Base-by-base conservation (phyloP, 164 flowering plant genomes). In the Nymphaea colorata region DNA sequence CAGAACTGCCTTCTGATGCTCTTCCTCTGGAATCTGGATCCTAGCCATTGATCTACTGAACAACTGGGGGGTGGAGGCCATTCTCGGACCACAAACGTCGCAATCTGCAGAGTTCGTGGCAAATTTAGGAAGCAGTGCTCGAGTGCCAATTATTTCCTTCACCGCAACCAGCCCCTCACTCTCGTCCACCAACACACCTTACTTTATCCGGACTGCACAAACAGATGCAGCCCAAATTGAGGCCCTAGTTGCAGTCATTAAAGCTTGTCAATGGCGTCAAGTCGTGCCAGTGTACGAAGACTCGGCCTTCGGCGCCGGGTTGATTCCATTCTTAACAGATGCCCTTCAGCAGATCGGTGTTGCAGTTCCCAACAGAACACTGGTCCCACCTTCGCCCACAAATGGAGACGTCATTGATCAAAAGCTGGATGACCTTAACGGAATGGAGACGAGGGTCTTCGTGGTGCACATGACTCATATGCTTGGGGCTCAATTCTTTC, bases 21-120 rank as follows among this genome's bases (percentile, higher is more conserved):
- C 36, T 25, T 25, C 1, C 36, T 1, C n/a, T n/a, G n/a, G n/a
- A n/a, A n/a, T 25, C 36, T 25, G 36, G 36, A 25, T 25, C 36
- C 1, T 71, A 77, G 80, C 61, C 15, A 15, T 69, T 42, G 73
- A 72, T 44, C 64, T 77, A 3, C 3, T 74, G 62, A 51, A 70
- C 16, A 72, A 66, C 59, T 65, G 65, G 3, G 64, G 55, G 36
- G 80, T 75, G 51, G 61, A 75, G 70, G 80, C 76, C 2, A 72
- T 78, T 15, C 65, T 75, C 12, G 80, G 80, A 0, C 76, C 78
- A 6, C 64, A 55, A 44, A 36, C 67, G 44, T 78, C 80, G 8
- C 15, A 43, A 12, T 67, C 75, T 25, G 71, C 78, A 6, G 51
- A 68, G 36, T 75, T 75, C 41, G 17, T 75, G 18, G 70, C 45